A percentile compares a stretch with the other conserved stretches of the same genome.
phyloP scores from a whole-genome alignment of 2,329 filamentous ascomycete species.

The Aspergillus quadrilineatus region DNA sequence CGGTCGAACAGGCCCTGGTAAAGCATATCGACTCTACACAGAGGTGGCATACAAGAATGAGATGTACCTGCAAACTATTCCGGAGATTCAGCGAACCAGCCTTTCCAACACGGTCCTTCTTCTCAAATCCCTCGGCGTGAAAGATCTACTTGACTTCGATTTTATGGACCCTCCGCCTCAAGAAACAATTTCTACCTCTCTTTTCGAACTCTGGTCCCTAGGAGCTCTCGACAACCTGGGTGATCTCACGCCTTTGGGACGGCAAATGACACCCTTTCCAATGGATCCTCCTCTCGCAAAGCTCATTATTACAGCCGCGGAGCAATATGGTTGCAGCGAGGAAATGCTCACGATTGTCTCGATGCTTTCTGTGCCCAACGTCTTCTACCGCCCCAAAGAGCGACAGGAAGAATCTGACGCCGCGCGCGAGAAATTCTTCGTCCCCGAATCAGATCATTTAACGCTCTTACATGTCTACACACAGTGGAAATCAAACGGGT shows the following conservation, averaged over 20 bases:
- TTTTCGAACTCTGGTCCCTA: slow-evolving; percentile 96
- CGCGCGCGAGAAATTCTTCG: slow-evolving; percentile 96
- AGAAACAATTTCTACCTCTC: slow-evolving; percentile 93
- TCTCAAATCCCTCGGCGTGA: slow-evolving; percentile 90
- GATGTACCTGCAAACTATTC: slow-evolving; percentile 93
- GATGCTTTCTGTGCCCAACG: slow-evolving; percentile 94
- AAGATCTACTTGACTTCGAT: slow-evolving; percentile 91
- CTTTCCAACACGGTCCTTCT: slow-evolving; percentile 91
- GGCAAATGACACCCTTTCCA: slow-evolving; percentile 93
- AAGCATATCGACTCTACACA: slow-evolving; percentile 90
- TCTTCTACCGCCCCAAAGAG: slow-evolving; percentile 96
- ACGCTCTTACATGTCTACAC: slow-evolving; percentile 94
- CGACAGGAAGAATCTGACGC: slow-evolving; percentile 94
- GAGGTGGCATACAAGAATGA: slow-evolving; percentile 95
- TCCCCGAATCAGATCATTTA: slow-evolving; percentile 93
- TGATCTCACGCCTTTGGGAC: slow-evolving; percentile 81
- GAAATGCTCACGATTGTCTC: slow-evolving; percentile 98
- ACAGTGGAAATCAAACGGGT: slow-evolving; percentile 90
- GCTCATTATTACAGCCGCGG: slow-evolving; percentile 85
- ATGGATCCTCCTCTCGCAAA: slow-evolving; percentile 98
- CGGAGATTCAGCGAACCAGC: slow-evolving; percentile 95
- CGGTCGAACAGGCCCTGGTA: slow-evolving; percentile 90
- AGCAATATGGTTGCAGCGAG: slow-evolving; percentile 88
- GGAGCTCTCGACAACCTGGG: slow-evolving; percentile 92
- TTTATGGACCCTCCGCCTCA: slow-evolving; percentile 99